Base-by-base conservation (phyloP, 140 eudicot genomes). In the Flaveria floridana region DNA sequence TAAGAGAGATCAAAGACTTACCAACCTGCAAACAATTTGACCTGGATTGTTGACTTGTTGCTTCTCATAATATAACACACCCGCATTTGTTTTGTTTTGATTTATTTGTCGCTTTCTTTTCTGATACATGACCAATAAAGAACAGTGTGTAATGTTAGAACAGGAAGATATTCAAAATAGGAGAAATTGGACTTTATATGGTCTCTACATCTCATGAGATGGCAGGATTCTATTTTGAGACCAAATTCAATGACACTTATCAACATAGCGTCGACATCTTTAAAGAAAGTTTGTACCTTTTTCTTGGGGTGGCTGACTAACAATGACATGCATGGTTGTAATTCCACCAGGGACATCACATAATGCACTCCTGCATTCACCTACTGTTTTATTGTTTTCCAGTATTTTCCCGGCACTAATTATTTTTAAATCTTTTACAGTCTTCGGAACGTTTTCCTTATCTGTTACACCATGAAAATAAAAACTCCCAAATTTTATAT, bases 241-340 rank as follows among this genome's bases (percentile, higher is more conserved):
- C 51, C 46, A 67, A 8, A 20, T 58, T 58, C 65, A 58, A 58
- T 21, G 65, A 58, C 65, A 21, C 30, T 2, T 18, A 55, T 44
- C 18, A 71, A 62, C 21, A 51, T 46, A 20, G 19, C 62, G 41
- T 23, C 9, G 7, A 20, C 61, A 65, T 4, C 3, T 41, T 39
- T 39, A 34, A 79, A 58, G 18, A 3, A 52, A n/a, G 42, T 51
- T 10, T 44, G 30, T 55, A 90, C 96, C 95, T 84, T 86, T 91
- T 57, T 88, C 96, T 64, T 56, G 79, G 28, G 86, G 74, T 6
- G 96, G 97, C 64, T 85, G 96, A 46, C 87, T 92, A 75, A 91
- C 90, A 15, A 91, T 87, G 3, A 91, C 96, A 72, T 91, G 97
- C 97, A 91, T 91, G 73, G 97, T 88, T 20, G 85, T 84, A 70